phyloP scores from a whole-genome alignment of 192 early-diverging fungal genomes.

The Obelidium mucronatum region DNA sequence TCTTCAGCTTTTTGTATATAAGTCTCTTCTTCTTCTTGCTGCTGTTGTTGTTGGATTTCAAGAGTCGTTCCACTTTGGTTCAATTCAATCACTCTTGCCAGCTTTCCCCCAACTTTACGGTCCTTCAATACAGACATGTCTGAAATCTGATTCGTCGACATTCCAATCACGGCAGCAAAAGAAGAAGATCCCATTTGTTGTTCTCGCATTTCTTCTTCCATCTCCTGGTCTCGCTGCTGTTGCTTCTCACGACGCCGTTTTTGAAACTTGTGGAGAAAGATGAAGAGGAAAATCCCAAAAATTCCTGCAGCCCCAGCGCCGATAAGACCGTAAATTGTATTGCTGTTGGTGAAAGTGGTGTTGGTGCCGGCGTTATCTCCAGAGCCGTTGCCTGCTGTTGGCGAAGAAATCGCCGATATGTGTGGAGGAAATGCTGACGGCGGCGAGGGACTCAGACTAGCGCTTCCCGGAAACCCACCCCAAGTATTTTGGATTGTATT shows the following conservation, averaged over 20 bases:
- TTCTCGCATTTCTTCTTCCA: background rate
- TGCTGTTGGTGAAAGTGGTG: too few relatives aligned
- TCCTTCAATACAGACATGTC: background rate
- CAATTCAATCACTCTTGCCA: background rate
- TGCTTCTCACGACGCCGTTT: background rate
- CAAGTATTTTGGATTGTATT: background rate
- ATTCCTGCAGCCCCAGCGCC: background rate
- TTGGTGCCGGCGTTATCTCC: too few relatives aligned
- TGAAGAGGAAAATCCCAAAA: background rate
- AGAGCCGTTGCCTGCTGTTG: too few relatives aligned
- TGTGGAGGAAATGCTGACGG: slow-evolving; percentile 8
- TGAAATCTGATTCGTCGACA: too few relatives aligned
- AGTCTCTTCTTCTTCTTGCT: too few relatives aligned
- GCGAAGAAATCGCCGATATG: too few relatives aligned
- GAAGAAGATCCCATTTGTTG: background rate
- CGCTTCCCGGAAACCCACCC: slow-evolving; percentile 16
- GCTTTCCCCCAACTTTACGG: background rate
- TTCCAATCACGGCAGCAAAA: background rate
- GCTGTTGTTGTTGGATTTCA: too few relatives aligned
- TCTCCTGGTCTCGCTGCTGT: background rate
- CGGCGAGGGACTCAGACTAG: background rate
- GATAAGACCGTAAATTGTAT: slow-evolving; percentile 1
- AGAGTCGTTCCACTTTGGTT: too few relatives aligned
- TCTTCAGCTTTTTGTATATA: too few relatives aligned
- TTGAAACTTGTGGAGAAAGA: background rate